Conservation (phyloP, 2,329 filamentous ascomycete species). For the Dactylonectria estremocensis region DNA sequence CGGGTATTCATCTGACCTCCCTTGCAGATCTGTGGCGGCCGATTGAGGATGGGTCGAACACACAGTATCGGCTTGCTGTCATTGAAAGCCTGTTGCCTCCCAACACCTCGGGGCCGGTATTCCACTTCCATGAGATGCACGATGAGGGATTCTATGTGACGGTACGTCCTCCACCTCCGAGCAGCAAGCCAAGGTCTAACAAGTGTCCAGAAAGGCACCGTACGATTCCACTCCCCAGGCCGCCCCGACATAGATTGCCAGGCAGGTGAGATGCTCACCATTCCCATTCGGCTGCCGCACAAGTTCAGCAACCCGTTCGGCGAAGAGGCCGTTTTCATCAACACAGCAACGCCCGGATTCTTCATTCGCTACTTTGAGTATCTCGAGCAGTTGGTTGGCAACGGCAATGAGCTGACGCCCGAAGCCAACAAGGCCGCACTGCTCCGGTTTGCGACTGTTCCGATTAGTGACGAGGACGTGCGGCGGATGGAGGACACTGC, state of each 20-base stretch:
- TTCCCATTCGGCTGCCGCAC: constrained; percentile 44
- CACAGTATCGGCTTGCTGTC: constrained; percentile 38
- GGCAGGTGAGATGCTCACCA: constrained; percentile 41
- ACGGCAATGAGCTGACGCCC: constrained; percentile 35
- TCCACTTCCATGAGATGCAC: constrained; percentile 45
- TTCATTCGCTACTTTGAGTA: constrained; percentile 45
- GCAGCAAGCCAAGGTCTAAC: neutral
- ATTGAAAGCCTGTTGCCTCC: constrained; percentile 41
- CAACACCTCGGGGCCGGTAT: constrained; percentile 37
- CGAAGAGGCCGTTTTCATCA: constrained; percentile 44
- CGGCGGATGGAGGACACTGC: constrained; percentile 27
- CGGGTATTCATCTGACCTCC: neutral
- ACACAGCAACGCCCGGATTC: constrained; percentile 41
- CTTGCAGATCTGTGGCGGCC: constrained; percentile 38
- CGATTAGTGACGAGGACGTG: constrained; percentile 34
- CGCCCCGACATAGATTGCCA: constrained; percentile 39
- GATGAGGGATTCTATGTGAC: constrained; percentile 43
- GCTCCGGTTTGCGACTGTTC: constrained; percentile 37
- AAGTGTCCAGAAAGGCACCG: constrained; percentile 36
- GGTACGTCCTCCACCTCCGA: constrained; percentile 8
- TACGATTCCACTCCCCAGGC: constrained; percentile 41
- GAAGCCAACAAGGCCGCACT: constrained; percentile 38
- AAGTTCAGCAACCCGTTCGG: constrained; percentile 47
- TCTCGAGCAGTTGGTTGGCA: constrained; percentile 38
- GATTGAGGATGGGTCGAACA: constrained; percentile 41